Percentiles rank a stretch among this genome's conserved stretches.
These are phyloP conservation scores for Cordyceps pruinosa DNA, from an alignment of 2,329 filamentous ascomycete species.

Conservation along the genomic window DNA sequence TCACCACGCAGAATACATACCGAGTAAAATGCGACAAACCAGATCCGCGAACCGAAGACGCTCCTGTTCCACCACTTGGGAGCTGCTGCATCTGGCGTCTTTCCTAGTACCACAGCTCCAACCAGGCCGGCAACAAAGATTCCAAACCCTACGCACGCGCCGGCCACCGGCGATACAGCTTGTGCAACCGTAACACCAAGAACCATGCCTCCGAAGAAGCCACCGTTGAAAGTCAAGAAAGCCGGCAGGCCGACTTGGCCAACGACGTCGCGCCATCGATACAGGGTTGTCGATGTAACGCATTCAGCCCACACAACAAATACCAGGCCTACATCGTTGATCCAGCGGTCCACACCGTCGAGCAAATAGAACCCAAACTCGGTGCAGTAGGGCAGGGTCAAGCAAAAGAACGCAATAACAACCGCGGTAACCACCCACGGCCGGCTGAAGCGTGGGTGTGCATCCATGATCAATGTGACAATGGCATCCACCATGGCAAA, in stretches of 20 bases:
- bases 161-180: slow-evolving; percentile 34
- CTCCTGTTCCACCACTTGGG: slow-evolving; percentile 37
- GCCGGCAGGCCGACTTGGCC: slow-evolving; percentile 36
- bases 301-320: slow-evolving; percentile 49
- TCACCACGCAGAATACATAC: slow-evolving; percentile 26
- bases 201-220: slow-evolving; percentile 47
- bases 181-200: slow-evolving; percentile 45
- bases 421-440: slow-evolving; percentile 43
- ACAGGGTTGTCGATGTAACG: slow-evolving; percentile 45
- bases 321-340: slow-evolving; percentile 47
- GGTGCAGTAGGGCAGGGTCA: slow-evolving; percentile 51
- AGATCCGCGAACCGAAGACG: slow-evolving; percentile 34
- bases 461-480: slow-evolving; percentile 47
- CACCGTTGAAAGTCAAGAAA: slow-evolving; percentile 40
- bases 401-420: slow-evolving; percentile 43
- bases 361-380: slow-evolving; percentile 51
- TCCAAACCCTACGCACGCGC: slow-evolving; percentile 45
- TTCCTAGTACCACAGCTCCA: slow-evolving; percentile 33
- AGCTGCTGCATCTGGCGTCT: slow-evolving; percentile 33
- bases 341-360: slow-evolving; percentile 48
- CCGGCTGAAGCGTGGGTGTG: slow-evolving; percentile 39
- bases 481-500: slow-evolving; percentile 54
- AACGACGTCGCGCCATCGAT: slow-evolving; percentile 43
- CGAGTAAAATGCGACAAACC: slow-evolving; percentile 51
- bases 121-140: slow-evolving; percentile 39